Evolutionary conservation across 2,329 filamentous ascomycete genomes (phyloP).

Genomic region (Plectosphaerella plurivora): DNA sequence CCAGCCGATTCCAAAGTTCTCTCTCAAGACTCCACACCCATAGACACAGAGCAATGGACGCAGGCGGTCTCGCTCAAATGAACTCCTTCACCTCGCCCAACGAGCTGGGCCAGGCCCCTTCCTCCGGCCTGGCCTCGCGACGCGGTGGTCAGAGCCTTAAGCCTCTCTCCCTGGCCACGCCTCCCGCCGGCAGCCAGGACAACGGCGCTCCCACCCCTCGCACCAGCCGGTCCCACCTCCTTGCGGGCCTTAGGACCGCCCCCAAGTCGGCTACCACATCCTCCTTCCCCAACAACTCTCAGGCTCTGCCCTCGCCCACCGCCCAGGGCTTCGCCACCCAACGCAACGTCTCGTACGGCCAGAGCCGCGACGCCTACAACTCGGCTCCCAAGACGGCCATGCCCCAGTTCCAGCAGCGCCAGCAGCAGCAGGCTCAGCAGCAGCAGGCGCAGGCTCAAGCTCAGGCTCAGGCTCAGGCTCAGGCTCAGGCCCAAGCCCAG

Average conservation of each 20-base stretch:
- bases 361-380: conserved; percentile 38
- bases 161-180: conserved; percentile 75
- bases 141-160: conserved; percentile 87
- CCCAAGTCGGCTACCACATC: conserved; percentile 78
- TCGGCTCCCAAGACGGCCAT: conserved; percentile 52
- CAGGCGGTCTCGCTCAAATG: conserved; percentile 99
- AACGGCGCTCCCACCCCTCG: conserved; percentile 75
- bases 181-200: conserved; percentile 47
- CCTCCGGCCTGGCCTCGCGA: conserved; percentile 75
- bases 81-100: conserved; percentile 72
- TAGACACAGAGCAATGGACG: conserved; percentile 66
- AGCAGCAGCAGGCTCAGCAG: conserved; percentile 17
- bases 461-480: conserved; percentile 17
- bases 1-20: background rate
- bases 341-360: conserved; percentile 41
- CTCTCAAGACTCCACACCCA: conserved; percentile 2
- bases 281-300: conserved; percentile 66
- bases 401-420: conserved; percentile 38
- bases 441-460: conserved; percentile 12
- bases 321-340: conserved; percentile 30
- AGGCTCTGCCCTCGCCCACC: conserved; percentile 32
- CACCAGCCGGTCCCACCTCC: conserved; percentile 89
- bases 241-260: conserved; percentile 88
- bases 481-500: conserved; percentile 14
- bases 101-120: conserved; percentile 66